These are phyloP conservation scores for Microbotryomycetes sp. DNA, from an alignment of 1,284 basidiomycete species.

Conservation along the genomic window DNA sequence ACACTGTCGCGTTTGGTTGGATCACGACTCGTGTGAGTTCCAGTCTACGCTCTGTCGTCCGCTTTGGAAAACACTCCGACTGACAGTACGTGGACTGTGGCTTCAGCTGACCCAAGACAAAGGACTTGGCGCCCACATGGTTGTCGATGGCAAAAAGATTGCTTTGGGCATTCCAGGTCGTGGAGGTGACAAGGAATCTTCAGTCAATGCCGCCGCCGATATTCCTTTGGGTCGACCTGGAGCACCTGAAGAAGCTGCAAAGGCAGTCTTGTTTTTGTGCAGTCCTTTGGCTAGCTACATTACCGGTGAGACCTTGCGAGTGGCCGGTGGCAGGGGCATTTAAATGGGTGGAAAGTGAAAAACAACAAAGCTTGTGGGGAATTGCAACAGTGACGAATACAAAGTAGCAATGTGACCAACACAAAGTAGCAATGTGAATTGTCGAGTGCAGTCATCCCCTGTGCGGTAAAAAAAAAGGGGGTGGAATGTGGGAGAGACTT, in stretches of 20 bases:
- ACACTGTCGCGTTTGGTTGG: conserved; percentile 69
- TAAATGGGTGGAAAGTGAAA: too few species aligned
- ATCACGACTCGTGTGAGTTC: conserved; percentile 31
- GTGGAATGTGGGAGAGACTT: background rate
- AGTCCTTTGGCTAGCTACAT: conserved; percentile 73
- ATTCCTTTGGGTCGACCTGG: conserved; percentile 69
- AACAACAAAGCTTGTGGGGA: conserved; percentile 20
- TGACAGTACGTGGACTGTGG: background rate
- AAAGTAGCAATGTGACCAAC: background rate
- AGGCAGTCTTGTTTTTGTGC: conserved; percentile 38
- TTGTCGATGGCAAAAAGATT: conserved; percentile 74
- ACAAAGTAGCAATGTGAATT: background rate
- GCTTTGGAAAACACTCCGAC: too few species aligned
- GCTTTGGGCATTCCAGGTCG: conserved; percentile 66
- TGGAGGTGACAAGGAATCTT: conserved; percentile 33
- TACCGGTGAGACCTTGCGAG: conserved; percentile 71
- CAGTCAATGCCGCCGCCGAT: conserved; percentile 1
- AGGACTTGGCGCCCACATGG: conserved; percentile 65
- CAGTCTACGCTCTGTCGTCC: background rate
- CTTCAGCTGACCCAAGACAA: conserved; percentile 58
- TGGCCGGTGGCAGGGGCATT: conserved; percentile 66
- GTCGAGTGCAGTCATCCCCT: background rate
- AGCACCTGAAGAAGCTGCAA: conserved; percentile 67
- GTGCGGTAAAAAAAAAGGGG: background rate
- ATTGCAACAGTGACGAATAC: background rate